Evolutionary conservation across 257 asterid genomes (phyloP).

Genomic region (Orobanche coerulescens): DNA sequence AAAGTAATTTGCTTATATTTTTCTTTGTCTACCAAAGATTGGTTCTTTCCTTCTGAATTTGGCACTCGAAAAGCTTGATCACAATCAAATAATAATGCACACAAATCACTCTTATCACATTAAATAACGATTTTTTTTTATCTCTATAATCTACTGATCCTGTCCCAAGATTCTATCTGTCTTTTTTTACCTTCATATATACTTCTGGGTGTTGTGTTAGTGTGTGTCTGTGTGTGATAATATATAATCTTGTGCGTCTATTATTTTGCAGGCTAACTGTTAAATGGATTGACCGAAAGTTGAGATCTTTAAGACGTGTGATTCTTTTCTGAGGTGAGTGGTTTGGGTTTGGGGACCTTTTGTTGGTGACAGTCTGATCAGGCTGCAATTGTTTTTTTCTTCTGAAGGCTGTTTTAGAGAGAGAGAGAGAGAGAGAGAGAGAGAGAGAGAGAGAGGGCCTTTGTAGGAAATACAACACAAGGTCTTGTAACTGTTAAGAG

Average conservation of each 20-base stretch:
- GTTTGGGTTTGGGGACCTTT: constrained; percentile 28
- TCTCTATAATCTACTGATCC: constrained; percentile 33
- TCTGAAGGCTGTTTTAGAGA: constrained; percentile 41
- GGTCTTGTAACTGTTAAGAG: constrained; percentile 13
- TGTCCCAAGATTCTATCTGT: constrained; percentile 9
- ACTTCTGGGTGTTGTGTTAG: constrained; percentile 28
- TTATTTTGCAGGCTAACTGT: constrained; percentile 32
- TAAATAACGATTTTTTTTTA: constrained; percentile 46
- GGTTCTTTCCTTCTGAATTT: constrained; percentile 29
- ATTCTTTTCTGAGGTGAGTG: constrained; percentile 29
- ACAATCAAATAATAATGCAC: no score
- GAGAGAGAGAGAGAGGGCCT: constrained; percentile 29
- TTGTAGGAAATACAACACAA: constrained; percentile 47
- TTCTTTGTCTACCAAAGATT: constrained; percentile 23
- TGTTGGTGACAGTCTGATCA: constrained; percentile 18
- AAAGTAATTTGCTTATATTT: constrained; percentile 23
- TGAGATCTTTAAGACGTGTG: constrained; percentile 29
- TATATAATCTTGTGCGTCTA: background rate
- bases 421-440: constrained; percentile 35
- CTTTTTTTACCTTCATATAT: background rate
- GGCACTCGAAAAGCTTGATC: constrained; percentile 2
- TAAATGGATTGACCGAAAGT: constrained; percentile 27
- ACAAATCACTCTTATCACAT: constrained; percentile 39
- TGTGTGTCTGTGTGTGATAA: background rate
- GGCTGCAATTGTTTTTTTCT: constrained; percentile 71